Conservation (phyloP, 805 yeast species). For the Peterozyma xylosa region DNA sequence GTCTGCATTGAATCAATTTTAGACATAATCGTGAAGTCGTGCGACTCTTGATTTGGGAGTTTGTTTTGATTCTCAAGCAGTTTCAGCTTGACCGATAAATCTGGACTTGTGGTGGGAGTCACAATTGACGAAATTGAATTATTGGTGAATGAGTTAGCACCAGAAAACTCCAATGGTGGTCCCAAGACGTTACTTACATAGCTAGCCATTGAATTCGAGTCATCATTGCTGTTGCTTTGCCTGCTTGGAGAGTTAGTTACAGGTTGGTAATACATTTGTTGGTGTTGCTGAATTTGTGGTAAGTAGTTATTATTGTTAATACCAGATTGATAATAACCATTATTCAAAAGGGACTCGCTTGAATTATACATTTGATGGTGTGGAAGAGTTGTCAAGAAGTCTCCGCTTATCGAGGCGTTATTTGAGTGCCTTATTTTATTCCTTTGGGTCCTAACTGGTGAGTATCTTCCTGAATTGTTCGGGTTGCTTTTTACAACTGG, state of each 20-base stretch:
- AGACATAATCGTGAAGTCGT: background rate
- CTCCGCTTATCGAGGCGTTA: background rate
- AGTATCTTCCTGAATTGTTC: background rate
- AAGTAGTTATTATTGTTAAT: slow-evolving; percentile 3
- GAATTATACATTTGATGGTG: background rate
- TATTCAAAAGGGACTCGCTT: background rate
- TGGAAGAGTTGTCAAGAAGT: background rate
- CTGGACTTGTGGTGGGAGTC: slow-evolving; percentile 7
- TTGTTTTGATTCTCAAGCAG: background rate
- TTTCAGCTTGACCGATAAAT: background rate
- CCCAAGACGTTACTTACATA: background rate
- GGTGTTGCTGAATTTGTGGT: slow-evolving; percentile 1
- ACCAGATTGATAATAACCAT: slow-evolving; percentile 7
- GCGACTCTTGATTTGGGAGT: no score
- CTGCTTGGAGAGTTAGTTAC: slow-evolving; percentile 1
- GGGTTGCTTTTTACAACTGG: background rate
- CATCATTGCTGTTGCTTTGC: slow-evolving; percentile 1
- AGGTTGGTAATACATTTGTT: slow-evolving; percentile 2
- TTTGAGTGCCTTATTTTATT: slow-evolving; percentile 3
- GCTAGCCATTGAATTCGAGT: slow-evolving; percentile 1
- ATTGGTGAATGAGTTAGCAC: slow-evolving; percentile 3
- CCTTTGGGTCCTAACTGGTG: slow-evolving; percentile 4
- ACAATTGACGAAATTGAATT: slow-evolving; percentile 5
- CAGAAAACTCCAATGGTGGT: slow-evolving; percentile 5
- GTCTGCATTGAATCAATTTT: background rate